phyloP scores from a whole-genome alignment of 768 basidiomycete species.

The Russula vinacea region DNA sequence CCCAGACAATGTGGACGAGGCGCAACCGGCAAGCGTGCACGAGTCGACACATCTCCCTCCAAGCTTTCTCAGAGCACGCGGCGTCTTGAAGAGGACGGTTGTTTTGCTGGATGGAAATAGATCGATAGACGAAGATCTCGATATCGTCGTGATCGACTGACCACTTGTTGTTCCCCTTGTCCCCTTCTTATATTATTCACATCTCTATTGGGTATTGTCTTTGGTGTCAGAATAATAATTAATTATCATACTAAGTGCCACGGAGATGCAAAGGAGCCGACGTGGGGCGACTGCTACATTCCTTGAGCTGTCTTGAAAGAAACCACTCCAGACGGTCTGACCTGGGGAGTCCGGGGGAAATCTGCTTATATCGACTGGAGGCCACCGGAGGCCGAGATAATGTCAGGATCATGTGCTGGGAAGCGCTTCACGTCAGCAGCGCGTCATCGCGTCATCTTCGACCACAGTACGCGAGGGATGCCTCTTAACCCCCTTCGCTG shows the following conservation, averaged over 20 bases:
- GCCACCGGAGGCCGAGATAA: too few relatives aligned
- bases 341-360: too few relatives aligned
- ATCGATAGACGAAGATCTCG: conserved; percentile 48
- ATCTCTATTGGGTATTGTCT: conserved; percentile 20
- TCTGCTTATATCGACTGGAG: too few relatives aligned
- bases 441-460: neutral
- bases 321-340: too few relatives aligned
- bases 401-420: conserved; percentile 6
- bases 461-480: neutral
- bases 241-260: neutral
- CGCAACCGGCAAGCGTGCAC: conserved; percentile 54
- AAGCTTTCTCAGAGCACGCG: conserved; percentile 55
- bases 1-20: conserved; percentile 53
- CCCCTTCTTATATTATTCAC: conserved; percentile 19
- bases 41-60: conserved; percentile 33
- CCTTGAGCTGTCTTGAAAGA: too few relatives aligned
- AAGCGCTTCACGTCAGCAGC: too few relatives aligned
- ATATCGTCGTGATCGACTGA: conserved; percentile 57
- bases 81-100: conserved; percentile 68
- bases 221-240: neutral
- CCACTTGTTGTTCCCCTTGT: neutral
- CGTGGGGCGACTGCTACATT: too few relatives aligned
- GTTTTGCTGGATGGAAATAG: conserved; percentile 62
- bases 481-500: conserved; percentile 2
- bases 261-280: too few relatives aligned